Evolutionary conservation across 257 asterid genomes (phyloP).

Genomic region (Fraxinus anomala): DNA sequence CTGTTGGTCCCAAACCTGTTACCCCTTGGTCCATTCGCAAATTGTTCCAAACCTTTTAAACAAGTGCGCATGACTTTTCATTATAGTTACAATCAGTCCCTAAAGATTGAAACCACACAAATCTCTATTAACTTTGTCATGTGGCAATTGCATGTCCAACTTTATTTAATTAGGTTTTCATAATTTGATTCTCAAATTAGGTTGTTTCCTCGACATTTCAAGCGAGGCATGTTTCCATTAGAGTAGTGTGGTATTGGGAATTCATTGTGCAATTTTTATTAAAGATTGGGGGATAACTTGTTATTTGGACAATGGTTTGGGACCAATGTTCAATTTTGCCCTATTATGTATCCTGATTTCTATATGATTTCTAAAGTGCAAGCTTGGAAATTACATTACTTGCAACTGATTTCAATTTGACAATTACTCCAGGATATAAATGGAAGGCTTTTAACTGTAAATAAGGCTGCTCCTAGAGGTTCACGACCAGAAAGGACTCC

Average conservation of each 20-base stretch:
- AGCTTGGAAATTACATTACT: background rate
- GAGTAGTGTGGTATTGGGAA: background rate
- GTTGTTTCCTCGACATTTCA: background rate
- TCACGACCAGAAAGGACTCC: conserved; percentile 61
- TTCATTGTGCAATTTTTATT: background rate
- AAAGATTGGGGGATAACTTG: background rate
- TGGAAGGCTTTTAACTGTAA: conserved; percentile 77
- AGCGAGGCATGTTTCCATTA: background rate
- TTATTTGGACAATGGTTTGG: background rate
- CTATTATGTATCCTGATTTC: background rate
- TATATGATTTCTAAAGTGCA: background rate
- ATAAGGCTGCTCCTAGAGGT: conserved; percentile 80
- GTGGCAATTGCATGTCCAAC: background rate
- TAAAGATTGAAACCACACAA: no score
- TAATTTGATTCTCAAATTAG: background rate
- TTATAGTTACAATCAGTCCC: background rate
- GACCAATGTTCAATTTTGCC: background rate
- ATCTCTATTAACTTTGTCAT: no score
- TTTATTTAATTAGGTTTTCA: background rate
- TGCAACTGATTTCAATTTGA: background rate
- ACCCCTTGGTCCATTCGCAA: background rate
- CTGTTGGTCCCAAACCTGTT: background rate
- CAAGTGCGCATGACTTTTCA: background rate
- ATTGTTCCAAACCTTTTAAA: background rate
- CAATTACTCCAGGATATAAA: conserved; percentile 48